Base-by-base conservation (phyloP, 108 stramenopile genomes). In the Discostella stelligeroides region DNA sequence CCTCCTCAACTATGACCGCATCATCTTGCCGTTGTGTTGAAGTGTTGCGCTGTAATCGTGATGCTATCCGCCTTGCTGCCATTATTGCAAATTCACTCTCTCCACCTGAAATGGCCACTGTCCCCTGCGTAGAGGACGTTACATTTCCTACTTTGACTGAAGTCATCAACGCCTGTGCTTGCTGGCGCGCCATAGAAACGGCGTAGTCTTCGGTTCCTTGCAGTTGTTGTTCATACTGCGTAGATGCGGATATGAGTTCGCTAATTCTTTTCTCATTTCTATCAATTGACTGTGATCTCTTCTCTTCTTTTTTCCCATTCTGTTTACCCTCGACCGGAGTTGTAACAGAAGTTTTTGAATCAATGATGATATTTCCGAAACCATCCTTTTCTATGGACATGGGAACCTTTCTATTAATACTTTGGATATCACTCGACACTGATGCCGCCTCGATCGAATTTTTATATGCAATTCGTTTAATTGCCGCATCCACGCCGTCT, bases 51-150 rank as follows among this genome's bases (percentile, higher is more conserved):
- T 59, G 63, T 24, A 42, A 62, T 40, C 48, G 61, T 11, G 43
- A 45, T 28, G 82, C 82, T 30, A 73, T 85, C 28, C 55, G 60
- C 49, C 80, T 85, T 17, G 90, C 90, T 27, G 86, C 86, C 49
- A 70, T 60, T 40, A 92, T 85, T n/a, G 88, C 91, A 67, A 83
- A 89, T 38, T 88, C 86, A 18, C 68, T 68, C 13, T 63, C 74
- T 50, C 74, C 64, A 5, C 76, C 64, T 11, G 80, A 59, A 24
- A 75, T 68, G 57, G 64, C 62, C 29, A 58, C 34, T 21, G 75
- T 69, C 20, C 75, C 68, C 14, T 69, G 24, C 4, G 27, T 41
- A n/a, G 60, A 60, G 23, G 77, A 72, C 18, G 65, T 67, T 11
- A 38, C 54, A 2, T 11, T 61, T 1, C 77, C 77, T 25, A 55